phyloP scores from a whole-genome alignment of 139 green algal species.

The Haematococcus sp. region DNA sequence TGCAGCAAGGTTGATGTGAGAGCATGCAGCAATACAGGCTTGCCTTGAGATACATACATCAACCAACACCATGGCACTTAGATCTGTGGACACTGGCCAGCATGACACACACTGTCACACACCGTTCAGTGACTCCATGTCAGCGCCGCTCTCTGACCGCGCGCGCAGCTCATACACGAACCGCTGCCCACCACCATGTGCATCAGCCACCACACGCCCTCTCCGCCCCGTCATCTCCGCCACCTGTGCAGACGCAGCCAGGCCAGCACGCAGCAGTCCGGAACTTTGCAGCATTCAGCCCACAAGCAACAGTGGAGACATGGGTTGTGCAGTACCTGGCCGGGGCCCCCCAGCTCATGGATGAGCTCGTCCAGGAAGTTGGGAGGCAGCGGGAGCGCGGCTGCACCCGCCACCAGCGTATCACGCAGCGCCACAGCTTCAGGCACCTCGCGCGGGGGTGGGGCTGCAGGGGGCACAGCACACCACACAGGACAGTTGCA shows the following conservation, averaged over 20 bases:
- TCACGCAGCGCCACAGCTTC: not conserved
- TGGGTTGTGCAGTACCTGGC: conserved; percentile 20
- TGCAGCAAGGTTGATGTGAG: conserved; percentile 66
- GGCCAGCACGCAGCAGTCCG: conserved; percentile 24
- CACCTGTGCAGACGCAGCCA: conserved; percentile 56
- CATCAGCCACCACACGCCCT: not conserved
- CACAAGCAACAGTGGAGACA: not conserved
- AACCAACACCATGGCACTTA: not conserved
- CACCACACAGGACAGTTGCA: too few species aligned
- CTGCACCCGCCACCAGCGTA: conserved; percentile 42
- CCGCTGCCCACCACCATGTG: not conserved
- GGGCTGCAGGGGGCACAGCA: too few species aligned
- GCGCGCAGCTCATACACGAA: conserved; percentile 64
- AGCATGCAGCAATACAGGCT: conserved; percentile 75
- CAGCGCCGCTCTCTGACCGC: conserved; percentile 54
- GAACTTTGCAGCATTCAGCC: too few species aligned
- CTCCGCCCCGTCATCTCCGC: conserved; percentile 79
- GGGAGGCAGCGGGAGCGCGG: conserved; percentile 61
- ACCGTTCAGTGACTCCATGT: conserved; percentile 88
- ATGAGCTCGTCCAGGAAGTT: conserved; percentile 91
- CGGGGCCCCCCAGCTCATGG: conserved; percentile 71
- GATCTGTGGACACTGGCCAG: too few species aligned
- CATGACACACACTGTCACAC: too few species aligned
- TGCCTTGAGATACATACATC: too few species aligned
- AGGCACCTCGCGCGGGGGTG: too few species aligned